Conservation (phyloP, 2,329 filamentous ascomycete genomes). For the Epichloe aotearoae region DNA sequence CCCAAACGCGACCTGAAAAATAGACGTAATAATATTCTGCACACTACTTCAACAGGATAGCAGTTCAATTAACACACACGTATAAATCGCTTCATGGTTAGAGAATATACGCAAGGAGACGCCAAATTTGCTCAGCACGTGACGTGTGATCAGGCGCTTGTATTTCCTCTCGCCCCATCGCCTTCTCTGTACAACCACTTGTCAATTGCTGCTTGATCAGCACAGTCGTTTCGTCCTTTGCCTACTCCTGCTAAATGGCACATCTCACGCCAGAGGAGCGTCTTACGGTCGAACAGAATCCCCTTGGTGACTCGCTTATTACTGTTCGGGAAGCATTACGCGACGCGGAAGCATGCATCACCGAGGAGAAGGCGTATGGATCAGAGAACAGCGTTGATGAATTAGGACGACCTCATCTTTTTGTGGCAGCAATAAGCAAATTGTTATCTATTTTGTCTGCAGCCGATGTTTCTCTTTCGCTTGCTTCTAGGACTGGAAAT, state of each 20-base stretch:
- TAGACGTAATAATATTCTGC: too few species aligned
- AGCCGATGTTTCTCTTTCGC: not conserved
- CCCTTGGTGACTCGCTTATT: not conserved
- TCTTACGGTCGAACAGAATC: not conserved
- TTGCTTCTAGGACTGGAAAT: not conserved
- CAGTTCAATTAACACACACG: too few species aligned
- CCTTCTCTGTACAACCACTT: too few species aligned
- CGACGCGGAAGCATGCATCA: not conserved
- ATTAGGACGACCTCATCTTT: not conserved
- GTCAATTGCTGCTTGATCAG: too few species aligned
- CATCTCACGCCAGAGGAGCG: not conserved
- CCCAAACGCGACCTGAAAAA: too few species aligned
- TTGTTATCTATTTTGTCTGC: not conserved
- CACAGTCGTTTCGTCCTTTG: too few species aligned
- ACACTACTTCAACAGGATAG: too few species aligned
- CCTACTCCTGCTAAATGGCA: not conserved
- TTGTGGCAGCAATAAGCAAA: not conserved
- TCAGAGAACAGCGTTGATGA: not conserved
- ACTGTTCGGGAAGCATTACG: not conserved
- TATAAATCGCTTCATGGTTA: too few species aligned
- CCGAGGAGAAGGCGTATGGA: not conserved
- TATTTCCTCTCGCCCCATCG: too few species aligned
- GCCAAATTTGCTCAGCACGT: too few species aligned
- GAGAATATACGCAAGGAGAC: too few species aligned
- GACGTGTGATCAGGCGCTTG: too few species aligned